These are phyloP conservation scores for Zygnema cylindricum DNA, from an alignment of 139 green algal species.

Conservation along the genomic window DNA sequence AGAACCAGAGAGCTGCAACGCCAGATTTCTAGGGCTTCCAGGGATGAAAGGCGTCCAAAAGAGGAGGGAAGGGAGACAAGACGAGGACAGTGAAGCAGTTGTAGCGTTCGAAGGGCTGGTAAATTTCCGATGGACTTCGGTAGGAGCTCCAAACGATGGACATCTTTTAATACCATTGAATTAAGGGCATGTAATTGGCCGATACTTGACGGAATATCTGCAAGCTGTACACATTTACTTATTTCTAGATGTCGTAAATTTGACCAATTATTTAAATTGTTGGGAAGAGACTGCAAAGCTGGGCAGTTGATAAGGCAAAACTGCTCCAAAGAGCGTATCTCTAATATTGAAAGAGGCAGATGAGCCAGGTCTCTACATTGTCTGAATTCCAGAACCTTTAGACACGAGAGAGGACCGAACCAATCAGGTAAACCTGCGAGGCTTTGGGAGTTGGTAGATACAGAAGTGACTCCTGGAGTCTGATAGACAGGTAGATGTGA, in stretches of 20 bases:
- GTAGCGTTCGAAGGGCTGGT: not conserved
- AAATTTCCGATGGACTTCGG: constrained; percentile 7
- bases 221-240: not conserved
- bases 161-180: constrained; percentile 31
- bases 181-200: not conserved
- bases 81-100: constrained; percentile 12
- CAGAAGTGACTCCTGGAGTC: not conserved
- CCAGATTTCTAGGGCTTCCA: constrained; percentile 19
- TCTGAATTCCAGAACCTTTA: not conserved
- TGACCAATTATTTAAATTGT: not conserved
- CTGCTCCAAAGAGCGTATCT: not conserved
- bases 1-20: constrained; percentile 16
- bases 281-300: not conserved
- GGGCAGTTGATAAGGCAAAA: constrained; percentile 21
- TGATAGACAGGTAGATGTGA: not conserved
- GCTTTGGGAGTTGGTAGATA: not conserved
- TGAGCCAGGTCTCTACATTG: not conserved
- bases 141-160: constrained; percentile 1
- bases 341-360: not conserved
- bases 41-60: constrained; percentile 18
- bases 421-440: not conserved
- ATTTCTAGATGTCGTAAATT: not conserved
- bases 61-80: constrained; percentile 6
- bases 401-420: not conserved
- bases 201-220: not conserved